These are phyloP conservation scores for Zopfochytrium polystomum DNA, from an alignment of 371 early-diverging fungal species.

Conservation along the genomic window DNA sequence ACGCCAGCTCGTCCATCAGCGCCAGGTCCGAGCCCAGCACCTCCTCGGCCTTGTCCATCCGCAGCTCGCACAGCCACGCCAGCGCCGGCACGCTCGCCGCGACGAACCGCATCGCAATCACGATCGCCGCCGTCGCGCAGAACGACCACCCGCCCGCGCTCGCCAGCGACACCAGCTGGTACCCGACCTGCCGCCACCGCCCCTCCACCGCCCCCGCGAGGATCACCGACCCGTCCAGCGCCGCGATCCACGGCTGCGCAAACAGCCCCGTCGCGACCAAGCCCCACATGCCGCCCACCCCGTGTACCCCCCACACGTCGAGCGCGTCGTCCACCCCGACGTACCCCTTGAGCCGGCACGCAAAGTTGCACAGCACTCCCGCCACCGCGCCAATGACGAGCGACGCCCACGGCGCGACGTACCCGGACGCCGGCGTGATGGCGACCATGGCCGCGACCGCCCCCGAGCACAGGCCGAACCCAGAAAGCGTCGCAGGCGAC, in stretches of 20 bases:
- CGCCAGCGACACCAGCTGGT: conserved; percentile 2
- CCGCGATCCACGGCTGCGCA: conserved; percentile 72
- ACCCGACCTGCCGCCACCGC: neutral
- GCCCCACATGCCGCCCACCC: conserved; percentile 86
- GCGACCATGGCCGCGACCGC: conserved; percentile 90
- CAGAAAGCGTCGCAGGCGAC: conserved; percentile 73
- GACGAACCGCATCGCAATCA: neutral
- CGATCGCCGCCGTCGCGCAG: neutral
- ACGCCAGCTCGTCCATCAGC: conserved; percentile 1
- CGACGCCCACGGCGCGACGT: conserved; percentile 77
- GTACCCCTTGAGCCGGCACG: conserved; percentile 70
- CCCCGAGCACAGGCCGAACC: conserved; percentile 87
- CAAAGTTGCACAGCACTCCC: conserved; percentile 72
- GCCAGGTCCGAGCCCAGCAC: conserved; percentile 8
- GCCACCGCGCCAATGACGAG: conserved; percentile 76
- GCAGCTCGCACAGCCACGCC: neutral
- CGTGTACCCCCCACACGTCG: conserved; percentile 50
- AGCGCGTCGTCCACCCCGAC: conserved; percentile 78
- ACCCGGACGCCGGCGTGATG: conserved; percentile 90
- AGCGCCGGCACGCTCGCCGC: too few species aligned
- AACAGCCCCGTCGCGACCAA: conserved; percentile 86
- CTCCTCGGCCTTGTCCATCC: neutral
- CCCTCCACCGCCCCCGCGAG: conserved; percentile 63
- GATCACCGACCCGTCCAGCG: conserved; percentile 32
- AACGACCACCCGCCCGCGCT: neutral